Evolutionary conservation across 108 stramenopile genomes (phyloP), one percentile per base, ranked within the genome.

Genomic region (Pseudonitzschia multistriata): DNA sequence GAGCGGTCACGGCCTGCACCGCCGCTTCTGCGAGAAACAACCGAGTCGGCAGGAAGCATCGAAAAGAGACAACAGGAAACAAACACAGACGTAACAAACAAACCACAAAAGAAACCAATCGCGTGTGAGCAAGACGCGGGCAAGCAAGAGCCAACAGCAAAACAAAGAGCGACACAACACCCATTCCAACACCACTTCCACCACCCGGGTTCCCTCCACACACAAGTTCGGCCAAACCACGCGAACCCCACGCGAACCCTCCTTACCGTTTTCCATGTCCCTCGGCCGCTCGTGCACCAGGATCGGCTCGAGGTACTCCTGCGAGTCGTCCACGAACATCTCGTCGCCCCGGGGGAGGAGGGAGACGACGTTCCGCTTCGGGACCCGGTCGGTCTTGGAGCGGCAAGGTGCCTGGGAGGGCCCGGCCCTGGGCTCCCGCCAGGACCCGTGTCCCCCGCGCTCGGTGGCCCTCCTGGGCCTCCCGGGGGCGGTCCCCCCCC

Each of bases 1-100:
- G 97, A 11, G 93, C 93, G 13, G 90, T 91, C 17, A 93, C 89
- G 11, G 89, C 92, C 82, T 88, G 88, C 25, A 78, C 74, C 17
- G 82, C 73, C 5, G 75, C 83, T 61, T 84, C 84, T 84, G 54
- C 24, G 29, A 47, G 33, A 54, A 19, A 10, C 8, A 65, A 68
- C 17, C 49, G 62, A 11, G 15, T 70, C 3, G 11, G 31, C 27
- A 33, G 49, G 5, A 62, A 6, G 25, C n/a, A 30, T 49, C 29
- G 4, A 28, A 50, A 19, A 7, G 39, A 49, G 5, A 29, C 13
- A 3, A 39, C 2, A 28, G 22, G 11, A 10, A 34, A 52, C n/a
- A n/a, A n/a, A n/a, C n/a, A n/a, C n/a, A n/a, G n/a, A n/a, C n/a
- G n/a, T n/a, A n/a, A n/a, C n/a, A n/a, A n/a, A n/a, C n/a, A n/a